These are phyloP conservation scores for Tagetes erecta DNA, from an alignment of 129 eudicot genomes.

Conservation along the genomic window DNA sequence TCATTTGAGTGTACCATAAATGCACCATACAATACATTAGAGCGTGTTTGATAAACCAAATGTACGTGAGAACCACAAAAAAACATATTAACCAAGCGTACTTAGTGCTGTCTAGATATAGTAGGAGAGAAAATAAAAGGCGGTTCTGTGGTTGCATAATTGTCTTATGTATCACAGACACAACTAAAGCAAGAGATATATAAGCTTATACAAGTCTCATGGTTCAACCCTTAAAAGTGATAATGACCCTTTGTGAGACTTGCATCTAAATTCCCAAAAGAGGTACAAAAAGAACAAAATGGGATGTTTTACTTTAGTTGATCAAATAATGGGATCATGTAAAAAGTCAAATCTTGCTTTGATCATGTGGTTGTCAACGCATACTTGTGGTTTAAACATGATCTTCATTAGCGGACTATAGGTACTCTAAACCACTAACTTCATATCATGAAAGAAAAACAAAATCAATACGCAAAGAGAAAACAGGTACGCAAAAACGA, in stretches of 20 bases:
- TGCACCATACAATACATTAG: no score
- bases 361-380: constrained; percentile 9
- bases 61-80: background rate
- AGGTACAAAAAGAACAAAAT: background rate
- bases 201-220: background rate
- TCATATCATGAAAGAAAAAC: background rate
- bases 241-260: background rate
- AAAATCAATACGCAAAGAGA: background rate
- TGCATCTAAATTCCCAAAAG: constrained; percentile 1
- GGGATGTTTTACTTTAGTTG: constrained; percentile 5
- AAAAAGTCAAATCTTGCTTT: constrained; percentile 14
- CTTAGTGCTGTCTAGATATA: background rate
- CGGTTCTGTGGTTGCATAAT: background rate
- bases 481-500: constrained; percentile 1
- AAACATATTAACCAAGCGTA: background rate
- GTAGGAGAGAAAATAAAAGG: background rate
- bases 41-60: background rate
- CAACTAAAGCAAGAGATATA: background rate
- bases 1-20: background rate
- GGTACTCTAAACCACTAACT: background rate
- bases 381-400: background rate
- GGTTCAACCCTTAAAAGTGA: background rate
- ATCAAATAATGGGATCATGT: constrained; percentile 21
- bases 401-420: constrained; percentile 7
- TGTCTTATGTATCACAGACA: background rate